These are phyloP conservation scores for Alnus rubra DNA, from an alignment of 306 rosid genomes.

Conservation along the genomic window DNA sequence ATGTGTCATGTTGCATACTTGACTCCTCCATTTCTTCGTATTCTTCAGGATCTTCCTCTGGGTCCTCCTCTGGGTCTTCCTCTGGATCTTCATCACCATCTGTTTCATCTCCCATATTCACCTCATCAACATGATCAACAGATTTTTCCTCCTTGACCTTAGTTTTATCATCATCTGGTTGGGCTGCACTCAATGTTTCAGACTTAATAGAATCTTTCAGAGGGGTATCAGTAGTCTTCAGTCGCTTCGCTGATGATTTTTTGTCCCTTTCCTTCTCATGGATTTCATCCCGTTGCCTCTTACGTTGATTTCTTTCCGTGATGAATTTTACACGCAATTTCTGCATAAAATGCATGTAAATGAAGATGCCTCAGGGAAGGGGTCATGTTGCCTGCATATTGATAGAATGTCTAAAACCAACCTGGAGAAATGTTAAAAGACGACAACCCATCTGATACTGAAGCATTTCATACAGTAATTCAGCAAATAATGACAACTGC, in stretches of 20 bases:
- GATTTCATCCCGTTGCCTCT: conserved; percentile 78
- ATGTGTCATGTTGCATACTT: conserved; percentile 46
- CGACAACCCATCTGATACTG: conserved; percentile 94
- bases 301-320: conserved; percentile 65
- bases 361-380: conserved; percentile 13
- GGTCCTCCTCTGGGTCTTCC: conserved; percentile 24
- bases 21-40: conserved; percentile 68
- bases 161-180: conserved; percentile 48
- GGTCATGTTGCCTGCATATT: conserved; percentile 23
- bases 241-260: conserved; percentile 55
- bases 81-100: conserved; percentile 70
- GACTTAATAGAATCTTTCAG: conserved; percentile 42
- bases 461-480: conserved; percentile 94
- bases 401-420: conserved; percentile 31
- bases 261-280: conserved; percentile 44
- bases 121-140: conserved; percentile 46
- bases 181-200: conserved; percentile 36
- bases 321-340: conserved; percentile 75
- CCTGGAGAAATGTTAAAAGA: conserved; percentile 88
- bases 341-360: conserved; percentile 34
- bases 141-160: conserved; percentile 39
- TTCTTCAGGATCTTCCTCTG: conserved; percentile 90
- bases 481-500: conserved; percentile 93
- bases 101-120: conserved; percentile 62
- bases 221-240: conserved; percentile 51